Conservation (phyloP, 108 stramenopile genomes). For the Epithemia pelagica region DNA sequence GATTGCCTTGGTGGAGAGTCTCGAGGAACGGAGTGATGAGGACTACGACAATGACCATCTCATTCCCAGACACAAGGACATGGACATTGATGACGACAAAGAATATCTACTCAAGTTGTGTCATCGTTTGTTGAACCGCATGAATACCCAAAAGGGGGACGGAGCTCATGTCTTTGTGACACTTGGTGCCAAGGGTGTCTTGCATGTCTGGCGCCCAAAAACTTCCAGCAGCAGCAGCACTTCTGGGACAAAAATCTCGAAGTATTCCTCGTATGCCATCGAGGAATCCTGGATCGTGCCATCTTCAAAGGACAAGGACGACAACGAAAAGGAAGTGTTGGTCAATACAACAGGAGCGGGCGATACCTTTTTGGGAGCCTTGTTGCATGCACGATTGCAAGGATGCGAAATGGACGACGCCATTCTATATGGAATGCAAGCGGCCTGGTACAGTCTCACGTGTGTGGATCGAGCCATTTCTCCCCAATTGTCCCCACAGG, state of each 20-base stretch:
- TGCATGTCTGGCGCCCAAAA: slow-evolving; percentile 32
- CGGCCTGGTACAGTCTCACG: slow-evolving; percentile 38
- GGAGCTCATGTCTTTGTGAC: slow-evolving; percentile 38
- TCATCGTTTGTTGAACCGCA: slow-evolving; percentile 24
- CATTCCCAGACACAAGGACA: slow-evolving; percentile 4
- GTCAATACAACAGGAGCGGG: slow-evolving; percentile 57
- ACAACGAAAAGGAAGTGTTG: slow-evolving; percentile 13
- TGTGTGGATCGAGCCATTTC: slow-evolving; percentile 41
- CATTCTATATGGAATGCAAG: slow-evolving; percentile 42
- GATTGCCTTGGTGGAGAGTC: slow-evolving; percentile 31
- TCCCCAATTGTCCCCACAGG: slow-evolving; percentile 15
- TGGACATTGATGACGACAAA: not conserved
- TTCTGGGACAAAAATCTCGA: not conserved
- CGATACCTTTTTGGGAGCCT: slow-evolving; percentile 55
- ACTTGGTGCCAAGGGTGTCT: slow-evolving; percentile 37
- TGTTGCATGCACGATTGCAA: slow-evolving; percentile 45
- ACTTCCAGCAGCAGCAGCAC: no score
- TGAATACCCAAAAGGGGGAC: slow-evolving; percentile 23
- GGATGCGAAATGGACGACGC: slow-evolving; percentile 29
- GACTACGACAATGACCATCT: not conserved
- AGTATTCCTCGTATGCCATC: not conserved
- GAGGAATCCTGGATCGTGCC: not conserved
- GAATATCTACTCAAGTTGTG: not conserved
- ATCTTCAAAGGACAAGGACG: not conserved
- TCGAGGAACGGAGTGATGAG: slow-evolving; percentile 4